Conservation (phyloP, 441 rosid species). For the Kokia cookei region DNA sequence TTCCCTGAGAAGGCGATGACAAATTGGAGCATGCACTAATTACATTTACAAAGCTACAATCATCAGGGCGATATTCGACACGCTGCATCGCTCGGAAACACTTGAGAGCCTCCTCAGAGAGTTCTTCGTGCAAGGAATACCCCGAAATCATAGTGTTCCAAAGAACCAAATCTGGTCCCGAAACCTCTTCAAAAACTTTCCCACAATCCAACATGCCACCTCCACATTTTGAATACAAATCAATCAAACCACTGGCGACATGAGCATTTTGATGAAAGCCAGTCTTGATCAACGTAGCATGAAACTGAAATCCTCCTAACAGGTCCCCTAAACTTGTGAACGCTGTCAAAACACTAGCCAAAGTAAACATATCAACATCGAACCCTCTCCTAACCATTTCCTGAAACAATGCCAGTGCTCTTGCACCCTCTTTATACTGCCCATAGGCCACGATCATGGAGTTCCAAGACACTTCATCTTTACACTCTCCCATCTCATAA, state of each 20-base stretch:
- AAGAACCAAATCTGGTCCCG: conserved; percentile 58
- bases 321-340: conserved; percentile 50
- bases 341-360: conserved; percentile 74
- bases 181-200: conserved; percentile 62
- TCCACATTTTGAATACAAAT: conserved; percentile 76
- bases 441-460: conserved; percentile 86
- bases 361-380: conserved; percentile 58
- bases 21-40: conserved; percentile 65
- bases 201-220: conserved; percentile 42
- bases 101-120: conserved; percentile 61
- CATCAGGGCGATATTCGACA: conserved; percentile 62
- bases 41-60: conserved; percentile 75
- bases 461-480: conserved; percentile 87
- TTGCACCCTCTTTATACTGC: conserved; percentile 22
- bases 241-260: conserved; percentile 84
- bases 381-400: conserved; percentile 52
- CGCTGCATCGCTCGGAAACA: conserved; percentile 57
- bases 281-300: conserved; percentile 50
- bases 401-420: conserved; percentile 29
- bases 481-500: conserved; percentile 42
- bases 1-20: conserved; percentile 64
- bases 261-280: conserved; percentile 72
- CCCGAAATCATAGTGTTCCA: conserved; percentile 94
- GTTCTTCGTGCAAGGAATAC: conserved; percentile 57
- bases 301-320: conserved; percentile 72